Conservation (phyloP, 2,329 filamentous ascomycete species). For the Phialemonium atrogriseum region DNA sequence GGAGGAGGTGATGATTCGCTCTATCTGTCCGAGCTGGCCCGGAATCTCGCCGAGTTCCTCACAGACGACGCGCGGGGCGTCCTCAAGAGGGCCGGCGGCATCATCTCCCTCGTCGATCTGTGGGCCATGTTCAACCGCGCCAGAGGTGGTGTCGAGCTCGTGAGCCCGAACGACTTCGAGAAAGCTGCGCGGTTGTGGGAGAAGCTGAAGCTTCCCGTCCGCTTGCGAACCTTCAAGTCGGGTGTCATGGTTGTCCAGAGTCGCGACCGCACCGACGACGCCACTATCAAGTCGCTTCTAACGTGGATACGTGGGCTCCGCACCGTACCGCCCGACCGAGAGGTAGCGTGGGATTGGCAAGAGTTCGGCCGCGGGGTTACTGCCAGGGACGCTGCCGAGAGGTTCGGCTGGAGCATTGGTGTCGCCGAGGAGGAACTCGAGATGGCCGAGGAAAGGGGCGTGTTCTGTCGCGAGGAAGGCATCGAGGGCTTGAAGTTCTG, state of each 20-base stretch:
- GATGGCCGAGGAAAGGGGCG: conserved; percentile 90
- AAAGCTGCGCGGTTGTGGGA: conserved; percentile 87
- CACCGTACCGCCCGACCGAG: conserved; percentile 52
- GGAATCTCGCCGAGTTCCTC: conserved; percentile 80
- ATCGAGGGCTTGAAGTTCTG: conserved; percentile 90
- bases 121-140: conserved; percentile 95
- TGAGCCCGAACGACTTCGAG: conserved; percentile 85
- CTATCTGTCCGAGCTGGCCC: conserved; percentile 79
- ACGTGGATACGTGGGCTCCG: conserved; percentile 72
- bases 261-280: conserved; percentile 80
- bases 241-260: conserved; percentile 92
- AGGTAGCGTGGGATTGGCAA: conserved; percentile 67
- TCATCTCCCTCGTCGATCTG: conserved; percentile 81
- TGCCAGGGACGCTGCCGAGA: conserved; percentile 78
- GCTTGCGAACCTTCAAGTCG: conserved; percentile 81
- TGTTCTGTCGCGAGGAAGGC: conserved; percentile 82
- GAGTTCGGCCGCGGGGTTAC: conserved; percentile 78
- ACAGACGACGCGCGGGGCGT: conserved; percentile 77
- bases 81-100: conserved; percentile 71
- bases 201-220: conserved; percentile 74
- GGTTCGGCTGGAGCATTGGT: conserved; percentile 94
- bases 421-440: conserved; percentile 92
- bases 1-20: conserved; percentile 70
- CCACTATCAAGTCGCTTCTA: conserved; percentile 69
- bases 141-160: conserved; percentile 85